These are phyloP conservation scores for Nothophoma quercina DNA, from an alignment of 2,329 filamentous ascomycete genomes.

Conservation along the genomic window DNA sequence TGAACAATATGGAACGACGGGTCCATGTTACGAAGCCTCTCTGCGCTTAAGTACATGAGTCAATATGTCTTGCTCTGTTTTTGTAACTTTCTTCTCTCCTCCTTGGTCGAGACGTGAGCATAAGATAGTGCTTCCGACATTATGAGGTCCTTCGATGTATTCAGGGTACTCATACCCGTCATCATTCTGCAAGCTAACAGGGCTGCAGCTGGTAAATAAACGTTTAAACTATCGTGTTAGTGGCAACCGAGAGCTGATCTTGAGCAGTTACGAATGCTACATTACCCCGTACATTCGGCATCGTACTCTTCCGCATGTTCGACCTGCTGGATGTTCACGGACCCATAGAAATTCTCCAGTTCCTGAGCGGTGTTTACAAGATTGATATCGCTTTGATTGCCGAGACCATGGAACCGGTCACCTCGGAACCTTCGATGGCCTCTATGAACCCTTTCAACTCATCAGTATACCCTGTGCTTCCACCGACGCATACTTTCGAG, in stretches of 20 bases:
- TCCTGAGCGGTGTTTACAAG: constrained; percentile 30
- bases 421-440: constrained; percentile 26
- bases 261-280: constrained; percentile 16
- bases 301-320: constrained; percentile 42
- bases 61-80: background rate
- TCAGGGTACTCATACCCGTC: constrained; percentile 1
- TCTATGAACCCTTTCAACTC: constrained; percentile 37
- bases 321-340: constrained; percentile 44
- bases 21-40: background rate
- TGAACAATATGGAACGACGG: constrained; percentile 9
- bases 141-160: background rate
- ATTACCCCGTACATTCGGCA: constrained; percentile 30
- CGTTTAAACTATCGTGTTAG: background rate
- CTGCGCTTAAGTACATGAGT: too few species aligned
- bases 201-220: background rate
- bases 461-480: constrained; percentile 45
- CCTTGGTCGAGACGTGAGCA: background rate
- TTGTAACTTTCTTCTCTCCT: background rate
- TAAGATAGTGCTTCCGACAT: background rate
- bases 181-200: background rate
- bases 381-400: constrained; percentile 33
- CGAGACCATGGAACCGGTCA: constrained; percentile 41
- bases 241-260: background rate
- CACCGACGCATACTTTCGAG: constrained; percentile 63
- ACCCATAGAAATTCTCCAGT: constrained; percentile 54